A percentile compares a stretch with the other conserved stretches of the same genome.
Evolutionary conservation across 1,284 basidiomycete species (phyloP).

Genomic region (Leccinum fallax): DNA sequence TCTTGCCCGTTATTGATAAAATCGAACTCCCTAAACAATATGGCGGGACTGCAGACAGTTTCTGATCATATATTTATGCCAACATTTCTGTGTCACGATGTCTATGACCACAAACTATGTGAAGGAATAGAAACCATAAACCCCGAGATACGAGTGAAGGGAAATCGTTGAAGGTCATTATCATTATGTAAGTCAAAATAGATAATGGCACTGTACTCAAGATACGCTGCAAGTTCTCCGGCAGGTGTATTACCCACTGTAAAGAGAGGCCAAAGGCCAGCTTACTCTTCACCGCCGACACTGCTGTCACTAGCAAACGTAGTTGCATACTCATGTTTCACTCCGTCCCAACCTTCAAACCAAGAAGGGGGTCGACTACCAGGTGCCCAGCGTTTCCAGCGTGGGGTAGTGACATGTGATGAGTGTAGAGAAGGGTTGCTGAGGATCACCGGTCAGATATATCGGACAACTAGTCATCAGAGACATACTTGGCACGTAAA

Average conservation of each 20-base stretch:
- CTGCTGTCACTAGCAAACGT: conserved; percentile 36
- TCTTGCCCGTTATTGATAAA: conserved; percentile 55
- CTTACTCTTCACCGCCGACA: conserved; percentile 26
- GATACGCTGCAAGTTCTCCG: neutral
- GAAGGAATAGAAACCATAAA: neutral
- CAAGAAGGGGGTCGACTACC: conserved; percentile 37
- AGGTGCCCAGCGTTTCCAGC: conserved; percentile 31
- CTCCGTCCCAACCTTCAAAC: conserved; percentile 33
- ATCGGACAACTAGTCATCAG: neutral
- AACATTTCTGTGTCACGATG: neutral
- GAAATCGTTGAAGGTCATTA: neutral
- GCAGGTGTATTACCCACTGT: too few species aligned
- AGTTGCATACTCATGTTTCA: conserved; percentile 37
- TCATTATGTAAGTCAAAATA: neutral
- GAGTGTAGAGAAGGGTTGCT: conserved; percentile 32
- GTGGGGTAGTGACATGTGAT: conserved; percentile 16
- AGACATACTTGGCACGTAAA: conserved; percentile 52
- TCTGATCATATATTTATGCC: conserved; percentile 9
- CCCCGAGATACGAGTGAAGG: neutral
- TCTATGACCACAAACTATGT: neutral
- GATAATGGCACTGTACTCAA: neutral
- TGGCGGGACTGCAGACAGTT: conserved; percentile 54
- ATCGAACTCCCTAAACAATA: conserved; percentile 66
- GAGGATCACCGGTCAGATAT: neutral
- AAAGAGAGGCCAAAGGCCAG: neutral